Base-by-base conservation (phyloP, 352 stramenopile genomes). In the Detonula confervacea region DNA sequence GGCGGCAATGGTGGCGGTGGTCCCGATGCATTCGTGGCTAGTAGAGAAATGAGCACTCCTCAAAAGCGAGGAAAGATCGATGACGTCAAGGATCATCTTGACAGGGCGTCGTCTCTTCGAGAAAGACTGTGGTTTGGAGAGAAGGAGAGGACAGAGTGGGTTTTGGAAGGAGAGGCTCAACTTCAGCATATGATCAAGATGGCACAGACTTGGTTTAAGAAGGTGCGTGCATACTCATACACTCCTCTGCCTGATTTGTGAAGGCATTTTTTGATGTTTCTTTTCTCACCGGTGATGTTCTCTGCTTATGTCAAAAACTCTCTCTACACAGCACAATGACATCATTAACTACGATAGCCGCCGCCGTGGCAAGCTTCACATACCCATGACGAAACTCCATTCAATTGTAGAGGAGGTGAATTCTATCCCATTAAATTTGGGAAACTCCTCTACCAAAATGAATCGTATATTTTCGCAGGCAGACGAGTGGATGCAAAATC, bases 31-130 rank as follows among this genome's bases (percentile, higher is more conserved):
- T 29, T 74, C 22, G 54, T 62, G 27, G 67, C 18, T 51, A 11
- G 25, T 25, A 27, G 51, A 42, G 47, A 63, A 49, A 73, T 49
- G 55, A 73, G 22, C 24, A 60, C 52, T n/a, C 46, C 47, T 66
- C 60, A 64, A 79, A 89, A 71, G 84, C 65, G 78, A 64, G 85
- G 80, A 54, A 93, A 93, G 70, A 67, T 93, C 63, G 82, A 90
- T 67, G 88, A 93, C 27, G 59, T 93, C 9, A 37, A 80, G 30
- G 88, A 93, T 30, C 83, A 91, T 69, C 29, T 91, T 18, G 84
- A 87, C 64, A 88, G 82, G 49, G 81, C 80, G 1, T 66, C 62
- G 27, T 59, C 29, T 57, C 62, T 93, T 60, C 77, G 83, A 37
- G 78, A 90, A 69, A 73, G 83, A 49, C 42, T 91, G 14, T 73